Base-by-base conservation (phyloP, 129 eudicot species). In the Apium graveolens region DNA sequence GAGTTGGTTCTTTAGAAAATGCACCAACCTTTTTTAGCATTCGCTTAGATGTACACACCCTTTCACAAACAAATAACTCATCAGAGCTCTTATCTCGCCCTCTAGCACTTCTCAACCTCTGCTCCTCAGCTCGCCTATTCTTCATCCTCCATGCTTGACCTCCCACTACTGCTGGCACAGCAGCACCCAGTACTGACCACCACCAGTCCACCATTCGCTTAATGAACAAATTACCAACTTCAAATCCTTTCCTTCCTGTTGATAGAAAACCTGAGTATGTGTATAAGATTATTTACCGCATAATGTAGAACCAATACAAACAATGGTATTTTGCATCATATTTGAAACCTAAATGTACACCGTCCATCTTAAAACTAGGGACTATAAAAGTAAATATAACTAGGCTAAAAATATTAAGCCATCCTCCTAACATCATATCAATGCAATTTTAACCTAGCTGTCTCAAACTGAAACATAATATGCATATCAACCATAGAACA, bases 21-120 rank as follows among this genome's bases (percentile, higher is more conserved):
- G 95, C 90, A 9, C 99, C 97, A 9, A 96, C 97, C 83, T 92
- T 96, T 76, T 96, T 96, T 38, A 96, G 73, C 99, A 96, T 96
- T 41, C 99, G 81, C 60, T 96, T 96, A 2, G 99, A 96, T 1
- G 99, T 96, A 79, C 97, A 96, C 18, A 96, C 99, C 74, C 99
- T 86, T 79, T 92, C 97, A 39, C 99, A 96, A 8, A 96, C 99
- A 73, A 96, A 96, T 29, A 96, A 90, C 41, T 96, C 97, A 69
- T 96, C 99, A 16, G 99, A 87, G 70, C 86, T 96, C 86, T 96
- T 96, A 79, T 96, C 99, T 12, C 97, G 82, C 12, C 99, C 97
- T 26, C 97, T 80, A 5, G 93, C 97, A 80, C 87, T 92, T 81
- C 84, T 87, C 74, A 96, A 53, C 51, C 94, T 83, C 81, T 90